Evolutionary conservation across 2,329 filamentous ascomycete genomes (phyloP).

Genomic region (Botryotinia globosa): DNA sequence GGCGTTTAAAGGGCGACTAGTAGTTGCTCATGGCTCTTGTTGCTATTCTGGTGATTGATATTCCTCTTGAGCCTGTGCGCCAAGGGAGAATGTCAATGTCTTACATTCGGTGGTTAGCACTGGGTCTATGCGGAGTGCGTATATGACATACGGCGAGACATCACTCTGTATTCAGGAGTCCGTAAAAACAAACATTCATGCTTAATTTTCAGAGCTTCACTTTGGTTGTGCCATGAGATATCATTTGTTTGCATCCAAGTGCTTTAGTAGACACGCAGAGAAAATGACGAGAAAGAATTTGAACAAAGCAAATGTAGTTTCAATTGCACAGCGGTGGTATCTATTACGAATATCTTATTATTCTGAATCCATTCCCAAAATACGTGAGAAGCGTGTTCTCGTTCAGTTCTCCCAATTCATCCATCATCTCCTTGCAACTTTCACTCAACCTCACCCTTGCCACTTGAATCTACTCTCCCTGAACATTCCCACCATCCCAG

Average conservation of each 20-base stretch:
- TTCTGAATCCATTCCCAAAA: neutral
- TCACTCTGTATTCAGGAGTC: neutral
- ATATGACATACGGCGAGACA: neutral
- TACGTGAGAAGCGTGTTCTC: neutral
- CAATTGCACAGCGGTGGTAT: neutral
- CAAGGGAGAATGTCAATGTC: neutral
- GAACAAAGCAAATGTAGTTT: neutral
- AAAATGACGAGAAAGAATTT: neutral
- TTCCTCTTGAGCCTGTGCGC: neutral
- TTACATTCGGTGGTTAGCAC: neutral
- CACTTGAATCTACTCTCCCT: slow-evolving; percentile 40
- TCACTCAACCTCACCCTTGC: slow-evolving; percentile 39
- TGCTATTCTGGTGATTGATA: neutral
- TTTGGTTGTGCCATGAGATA: neutral
- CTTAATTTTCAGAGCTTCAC: neutral
- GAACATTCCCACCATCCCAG: slow-evolving; percentile 41
- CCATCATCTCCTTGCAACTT: neutral
- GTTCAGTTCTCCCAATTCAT: neutral
- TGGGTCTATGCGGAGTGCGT: neutral
- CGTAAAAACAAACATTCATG: neutral
- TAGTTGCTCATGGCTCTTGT: neutral
- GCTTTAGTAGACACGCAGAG: neutral
- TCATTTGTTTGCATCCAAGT: neutral
- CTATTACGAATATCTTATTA: neutral
- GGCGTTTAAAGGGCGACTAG: neutral